These are phyloP conservation scores for Trichoderma gracile DNA, from an alignment of 2,329 filamentous ascomycete species.

Conservation along the genomic window DNA sequence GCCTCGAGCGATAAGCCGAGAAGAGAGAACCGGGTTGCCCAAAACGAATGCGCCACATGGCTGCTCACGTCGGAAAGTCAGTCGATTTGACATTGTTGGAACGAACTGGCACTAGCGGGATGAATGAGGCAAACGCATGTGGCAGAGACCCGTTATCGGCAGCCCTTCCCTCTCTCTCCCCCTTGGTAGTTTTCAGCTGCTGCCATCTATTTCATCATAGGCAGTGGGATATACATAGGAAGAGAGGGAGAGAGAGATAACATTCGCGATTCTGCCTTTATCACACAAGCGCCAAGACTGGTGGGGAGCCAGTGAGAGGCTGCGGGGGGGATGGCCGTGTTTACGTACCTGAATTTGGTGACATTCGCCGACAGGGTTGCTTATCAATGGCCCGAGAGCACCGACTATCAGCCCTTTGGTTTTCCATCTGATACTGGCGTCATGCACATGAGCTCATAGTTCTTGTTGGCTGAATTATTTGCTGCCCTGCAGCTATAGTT, in stretches of 20 bases:
- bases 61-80: conserved; percentile 19
- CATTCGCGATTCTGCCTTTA: conserved; percentile 5
- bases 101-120: background rate
- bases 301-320: conserved; percentile 25
- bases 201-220: background rate
- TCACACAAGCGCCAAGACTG: conserved; percentile 7
- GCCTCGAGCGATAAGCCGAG: conserved; percentile 15
- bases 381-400: conserved; percentile 22
- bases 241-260: conserved; percentile 6
- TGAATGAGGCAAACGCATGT: background rate
- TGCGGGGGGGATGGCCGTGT: conserved; percentile 23
- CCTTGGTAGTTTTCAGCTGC: conserved; percentile 3
- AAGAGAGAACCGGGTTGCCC: background rate
- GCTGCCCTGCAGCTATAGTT: too few relatives aligned
- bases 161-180: too few relatives aligned
- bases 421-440: background rate
- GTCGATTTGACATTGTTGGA: background rate
- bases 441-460: too few relatives aligned
- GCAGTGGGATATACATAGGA: too few relatives aligned
- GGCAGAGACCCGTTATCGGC: conserved; percentile 19
- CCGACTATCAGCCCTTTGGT: background rate
- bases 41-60: conserved; percentile 28
- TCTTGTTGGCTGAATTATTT: too few relatives aligned
- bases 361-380: conserved; percentile 24
- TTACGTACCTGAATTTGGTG: conserved; percentile 45